Percentiles rank a stretch among this genome's conserved stretches.
Conservation (phyloP, 768 basidiomycete genomes). For the Boletus edulis region DNA sequence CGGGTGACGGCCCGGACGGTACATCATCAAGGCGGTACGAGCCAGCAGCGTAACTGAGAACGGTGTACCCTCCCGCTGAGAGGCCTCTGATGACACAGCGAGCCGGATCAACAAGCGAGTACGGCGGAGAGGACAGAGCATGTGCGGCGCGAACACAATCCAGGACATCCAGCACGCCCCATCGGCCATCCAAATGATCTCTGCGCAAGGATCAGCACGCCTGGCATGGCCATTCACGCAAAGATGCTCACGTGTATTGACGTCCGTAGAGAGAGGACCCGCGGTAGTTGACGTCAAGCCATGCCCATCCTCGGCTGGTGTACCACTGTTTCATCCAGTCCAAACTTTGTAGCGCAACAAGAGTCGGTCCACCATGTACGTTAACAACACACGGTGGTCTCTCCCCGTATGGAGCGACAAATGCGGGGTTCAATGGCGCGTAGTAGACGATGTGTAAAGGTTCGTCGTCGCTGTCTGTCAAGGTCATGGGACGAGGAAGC, state of each 20-base stretch:
- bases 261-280: slow-evolving; percentile 3
- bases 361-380: neutral
- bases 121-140: neutral
- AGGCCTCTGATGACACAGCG: slow-evolving; percentile 2
- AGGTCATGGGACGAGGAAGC: neutral
- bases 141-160: neutral
- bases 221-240: neutral
- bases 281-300: slow-evolving; percentile 6
- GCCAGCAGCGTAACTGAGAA: neutral
- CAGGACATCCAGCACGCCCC: slow-evolving; percentile 2
- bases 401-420: neutral
- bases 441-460: neutral
- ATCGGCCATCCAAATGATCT: neutral
- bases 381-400: neutral
- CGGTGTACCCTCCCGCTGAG: slow-evolving; percentile 1
- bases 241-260: neutral
- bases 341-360: neutral
- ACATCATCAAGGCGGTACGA: neutral
- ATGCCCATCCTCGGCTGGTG: slow-evolving; percentile 5
- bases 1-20: neutral
- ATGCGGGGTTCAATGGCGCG: neutral
- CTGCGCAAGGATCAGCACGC: neutral
- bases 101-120: neutral
- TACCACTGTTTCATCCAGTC: slow-evolving; percentile 4
- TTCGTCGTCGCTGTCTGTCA: neutral